Percentiles rank a stretch among this genome's conserved stretches.
These are phyloP conservation scores for Microcera coccophila DNA, from an alignment of 2,329 filamentous ascomycete genomes.

Conservation along the genomic window DNA sequence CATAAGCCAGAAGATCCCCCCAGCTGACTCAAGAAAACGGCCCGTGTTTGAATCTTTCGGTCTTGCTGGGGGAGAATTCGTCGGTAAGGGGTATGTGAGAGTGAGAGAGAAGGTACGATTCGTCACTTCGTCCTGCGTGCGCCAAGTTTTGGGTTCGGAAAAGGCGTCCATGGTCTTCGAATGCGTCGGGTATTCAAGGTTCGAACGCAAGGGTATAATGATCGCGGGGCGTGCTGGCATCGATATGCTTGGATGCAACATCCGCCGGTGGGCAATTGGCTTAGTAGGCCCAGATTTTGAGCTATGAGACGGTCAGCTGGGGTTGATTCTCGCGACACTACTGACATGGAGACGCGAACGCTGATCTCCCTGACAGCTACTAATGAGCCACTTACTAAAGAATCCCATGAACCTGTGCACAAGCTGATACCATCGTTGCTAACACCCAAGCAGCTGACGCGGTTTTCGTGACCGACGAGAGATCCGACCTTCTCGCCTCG, in stretches of 20 bases:
- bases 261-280: conserved; percentile 21
- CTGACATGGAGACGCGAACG: background rate
- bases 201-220: conserved; percentile 29
- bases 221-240: conserved; percentile 26
- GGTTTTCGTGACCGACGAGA: conserved; percentile 95
- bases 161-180: conserved; percentile 29
- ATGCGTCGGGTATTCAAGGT: conserved; percentile 30
- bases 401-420: conserved; percentile 99
- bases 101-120: conserved; percentile 33
- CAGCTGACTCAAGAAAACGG: conserved; percentile 24
- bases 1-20: conserved; percentile 28
- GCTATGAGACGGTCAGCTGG: conserved; percentile 44
- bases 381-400: conserved; percentile 65
- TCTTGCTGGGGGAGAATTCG: conserved; percentile 22
- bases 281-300: conserved; percentile 86
- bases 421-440: conserved; percentile 99
- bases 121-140: conserved; percentile 40
- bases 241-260: conserved; percentile 29
- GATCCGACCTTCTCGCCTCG: conserved; percentile 96
- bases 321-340: background rate
- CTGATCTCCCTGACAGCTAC: background rate
- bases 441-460: conserved; percentile 96
- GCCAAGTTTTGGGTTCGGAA: conserved; percentile 34
- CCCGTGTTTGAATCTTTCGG: conserved; percentile 19
- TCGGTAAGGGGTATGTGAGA: conserved; percentile 28